Evolutionary conservation across 129 eudicot genomes (phyloP).

Genomic region (carrot (Daucus carota)): DNA sequence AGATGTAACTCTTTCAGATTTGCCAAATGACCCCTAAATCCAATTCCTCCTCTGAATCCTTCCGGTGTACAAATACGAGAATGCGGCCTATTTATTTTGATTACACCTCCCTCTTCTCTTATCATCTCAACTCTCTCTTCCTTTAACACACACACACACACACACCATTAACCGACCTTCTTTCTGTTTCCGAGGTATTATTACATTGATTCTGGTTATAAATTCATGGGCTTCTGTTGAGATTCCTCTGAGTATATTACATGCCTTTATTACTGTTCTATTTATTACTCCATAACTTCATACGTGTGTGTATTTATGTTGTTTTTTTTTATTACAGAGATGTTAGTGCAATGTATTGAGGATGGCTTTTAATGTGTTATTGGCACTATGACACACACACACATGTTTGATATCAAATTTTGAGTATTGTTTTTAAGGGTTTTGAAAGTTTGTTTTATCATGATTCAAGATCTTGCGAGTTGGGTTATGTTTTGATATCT

Average conservation of each 20-base stretch:
- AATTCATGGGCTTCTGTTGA: neutral
- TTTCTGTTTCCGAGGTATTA: neutral
- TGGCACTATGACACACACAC: too few species aligned
- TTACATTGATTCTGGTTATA: neutral
- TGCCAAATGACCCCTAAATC: too few species aligned
- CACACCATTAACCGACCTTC: neutral
- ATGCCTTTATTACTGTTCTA: neutral
- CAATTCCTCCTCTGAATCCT: neutral
- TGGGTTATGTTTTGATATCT: neutral
- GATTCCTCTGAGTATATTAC: too few species aligned
- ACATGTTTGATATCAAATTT: neutral
- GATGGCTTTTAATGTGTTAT: neutral
- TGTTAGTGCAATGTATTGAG: slow-evolving; percentile 4
- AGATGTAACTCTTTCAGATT: too few species aligned
- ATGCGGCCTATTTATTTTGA: slow-evolving; percentile 1
- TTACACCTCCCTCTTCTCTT: slow-evolving; percentile 1
- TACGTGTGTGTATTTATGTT: neutral
- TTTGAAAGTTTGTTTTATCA: neutral
- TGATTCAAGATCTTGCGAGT: slow-evolving; percentile 10
- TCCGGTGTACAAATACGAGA: slow-evolving; percentile 13
- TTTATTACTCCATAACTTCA: neutral
- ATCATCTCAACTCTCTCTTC: neutral
- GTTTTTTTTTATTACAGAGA: neutral
- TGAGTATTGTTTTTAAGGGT: neutral
- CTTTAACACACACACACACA: neutral